phyloP scores from a whole-genome alignment of 352 stramenopile genomes.

The Nothophytophthora sp. region DNA sequence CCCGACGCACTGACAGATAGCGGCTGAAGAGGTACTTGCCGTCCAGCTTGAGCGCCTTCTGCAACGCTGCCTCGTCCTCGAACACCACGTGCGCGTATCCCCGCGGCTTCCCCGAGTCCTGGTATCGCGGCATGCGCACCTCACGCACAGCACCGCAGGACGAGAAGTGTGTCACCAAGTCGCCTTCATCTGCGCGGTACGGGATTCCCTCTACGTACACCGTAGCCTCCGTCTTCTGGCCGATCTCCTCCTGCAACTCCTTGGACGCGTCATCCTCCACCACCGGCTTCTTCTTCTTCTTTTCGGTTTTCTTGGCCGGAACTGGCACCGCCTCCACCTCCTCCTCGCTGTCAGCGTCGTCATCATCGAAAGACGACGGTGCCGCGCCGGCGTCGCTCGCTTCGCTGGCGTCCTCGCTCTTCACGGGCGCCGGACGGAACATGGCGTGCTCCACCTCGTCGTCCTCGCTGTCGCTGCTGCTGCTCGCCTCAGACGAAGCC shows the following conservation, averaged over 20 bases:
- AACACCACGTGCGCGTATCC: slow-evolving; percentile 96
- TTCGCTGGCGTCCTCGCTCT: slow-evolving; percentile 23
- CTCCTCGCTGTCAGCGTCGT: slow-evolving; percentile 62
- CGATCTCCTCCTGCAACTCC: slow-evolving; percentile 61
- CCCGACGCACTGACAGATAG: slow-evolving; percentile 90
- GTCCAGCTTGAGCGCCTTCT: slow-evolving; percentile 87
- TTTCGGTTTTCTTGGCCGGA: slow-evolving; percentile 32
- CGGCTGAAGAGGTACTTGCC: slow-evolving; percentile 86
- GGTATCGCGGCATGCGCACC: slow-evolving; percentile 91
- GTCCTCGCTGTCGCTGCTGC: slow-evolving; percentile 43
- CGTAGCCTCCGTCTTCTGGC: slow-evolving; percentile 77
- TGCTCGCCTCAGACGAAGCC: slow-evolving; percentile 19
- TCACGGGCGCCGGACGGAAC: slow-evolving; percentile 56
- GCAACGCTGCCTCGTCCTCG: slow-evolving; percentile 56
- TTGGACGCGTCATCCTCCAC: slow-evolving; percentile 23
- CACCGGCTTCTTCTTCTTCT: slow-evolving; percentile 15
- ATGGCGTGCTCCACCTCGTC: slow-evolving; percentile 77
- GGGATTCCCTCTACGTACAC: slow-evolving; percentile 97
- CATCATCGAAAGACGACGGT: slow-evolving; percentile 11
- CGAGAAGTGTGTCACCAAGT: slow-evolving; percentile 91
- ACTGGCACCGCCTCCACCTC: slow-evolving; percentile 72
- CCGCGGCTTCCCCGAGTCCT: slow-evolving; percentile 90
- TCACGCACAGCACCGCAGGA: slow-evolving; percentile 90
- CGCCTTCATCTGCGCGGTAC: slow-evolving; percentile 90
- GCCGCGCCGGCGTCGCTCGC: slow-evolving; percentile 17